phyloP scores from a whole-genome alignment of 805 yeast genomes.

The Yarrowia hollandica region DNA sequence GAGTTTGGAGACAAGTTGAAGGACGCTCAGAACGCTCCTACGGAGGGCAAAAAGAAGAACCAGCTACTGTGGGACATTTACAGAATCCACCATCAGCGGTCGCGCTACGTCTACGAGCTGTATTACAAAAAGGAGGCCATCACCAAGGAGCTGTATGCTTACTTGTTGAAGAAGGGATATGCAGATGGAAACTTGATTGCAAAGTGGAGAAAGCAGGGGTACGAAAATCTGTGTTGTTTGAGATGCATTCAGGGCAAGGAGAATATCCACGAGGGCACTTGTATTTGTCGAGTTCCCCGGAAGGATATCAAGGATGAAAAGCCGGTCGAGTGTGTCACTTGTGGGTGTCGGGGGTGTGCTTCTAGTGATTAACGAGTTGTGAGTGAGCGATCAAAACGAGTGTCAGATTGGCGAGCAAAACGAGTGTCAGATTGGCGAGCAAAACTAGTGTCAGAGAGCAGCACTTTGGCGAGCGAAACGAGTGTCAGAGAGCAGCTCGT shows the following conservation, averaged over 20 bases:
- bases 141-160: constrained; percentile 65
- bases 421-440: too few species aligned
- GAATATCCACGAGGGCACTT: constrained; percentile 63
- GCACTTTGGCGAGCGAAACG: too few species aligned
- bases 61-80: constrained; percentile 69
- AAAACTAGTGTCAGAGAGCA: too few species aligned
- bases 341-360: constrained; percentile 86
- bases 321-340: constrained; percentile 64
- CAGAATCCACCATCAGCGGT: constrained; percentile 69
- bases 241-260: constrained; percentile 68
- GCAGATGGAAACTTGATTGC: constrained; percentile 74
- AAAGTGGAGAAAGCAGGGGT: constrained; percentile 82
- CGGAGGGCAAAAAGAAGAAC: constrained; percentile 49
- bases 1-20: constrained; percentile 61
- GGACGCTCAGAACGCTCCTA: constrained; percentile 39
- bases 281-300: constrained; percentile 85
- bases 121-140: constrained; percentile 71
- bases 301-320: constrained; percentile 44
- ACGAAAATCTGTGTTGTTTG: constrained; percentile 81
- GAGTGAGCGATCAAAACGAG: too few species aligned
- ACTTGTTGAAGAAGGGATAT: constrained; percentile 65
- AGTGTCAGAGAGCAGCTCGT: too few species aligned
- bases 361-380: constrained; percentile 68
- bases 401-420: too few species aligned
- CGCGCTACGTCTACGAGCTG: constrained; percentile 72